Evolutionary conservation across 805 yeast species (phyloP).

Genomic region (Yamadazyma kitorensis): DNA sequence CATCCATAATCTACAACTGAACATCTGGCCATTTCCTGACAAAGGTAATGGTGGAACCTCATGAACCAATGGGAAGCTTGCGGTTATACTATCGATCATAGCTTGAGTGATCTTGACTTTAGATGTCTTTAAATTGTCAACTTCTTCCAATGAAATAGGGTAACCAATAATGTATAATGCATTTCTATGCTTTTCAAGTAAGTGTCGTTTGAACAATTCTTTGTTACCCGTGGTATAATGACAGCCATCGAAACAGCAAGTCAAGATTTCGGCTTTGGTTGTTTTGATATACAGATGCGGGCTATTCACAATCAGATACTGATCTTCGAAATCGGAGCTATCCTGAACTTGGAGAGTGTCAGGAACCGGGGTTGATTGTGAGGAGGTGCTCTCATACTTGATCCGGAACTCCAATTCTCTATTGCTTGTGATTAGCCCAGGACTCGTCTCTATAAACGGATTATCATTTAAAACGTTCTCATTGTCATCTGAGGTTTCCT

Average conservation of each 20-base stretch:
- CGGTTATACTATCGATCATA: conserved; percentile 9
- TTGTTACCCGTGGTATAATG: conserved; percentile 28
- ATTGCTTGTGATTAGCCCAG: not conserved
- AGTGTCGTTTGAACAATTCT: conserved; percentile 22
- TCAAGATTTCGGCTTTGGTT: conserved; percentile 11
- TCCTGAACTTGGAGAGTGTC: too few relatives aligned
- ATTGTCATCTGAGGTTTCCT: not conserved
- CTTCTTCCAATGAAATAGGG: conserved; percentile 17
- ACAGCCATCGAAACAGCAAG: conserved; percentile 26
- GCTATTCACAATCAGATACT: conserved; percentile 20
- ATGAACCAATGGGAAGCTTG: conserved; percentile 21
- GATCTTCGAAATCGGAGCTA: conserved; percentile 19
- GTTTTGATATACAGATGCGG: conserved; percentile 10
- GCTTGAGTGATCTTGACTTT: conserved; percentile 2
- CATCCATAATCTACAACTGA: conserved; percentile 12
- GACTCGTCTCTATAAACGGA: conserved; percentile 5
- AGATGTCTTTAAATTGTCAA: not conserved
- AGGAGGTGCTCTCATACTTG: not conserved
- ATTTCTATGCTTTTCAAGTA: conserved; percentile 19
- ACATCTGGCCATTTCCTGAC: conserved; percentile 18
- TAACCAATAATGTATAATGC: conserved; percentile 23
- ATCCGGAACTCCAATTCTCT: conserved; percentile 2
- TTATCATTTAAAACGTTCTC: conserved; percentile 3
- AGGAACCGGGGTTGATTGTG: too few relatives aligned
- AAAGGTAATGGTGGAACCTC: conserved; percentile 22